Conservation (phyloP, 371 early-diverging fungal species). For the Zopfochytrium polystomum region DNA sequence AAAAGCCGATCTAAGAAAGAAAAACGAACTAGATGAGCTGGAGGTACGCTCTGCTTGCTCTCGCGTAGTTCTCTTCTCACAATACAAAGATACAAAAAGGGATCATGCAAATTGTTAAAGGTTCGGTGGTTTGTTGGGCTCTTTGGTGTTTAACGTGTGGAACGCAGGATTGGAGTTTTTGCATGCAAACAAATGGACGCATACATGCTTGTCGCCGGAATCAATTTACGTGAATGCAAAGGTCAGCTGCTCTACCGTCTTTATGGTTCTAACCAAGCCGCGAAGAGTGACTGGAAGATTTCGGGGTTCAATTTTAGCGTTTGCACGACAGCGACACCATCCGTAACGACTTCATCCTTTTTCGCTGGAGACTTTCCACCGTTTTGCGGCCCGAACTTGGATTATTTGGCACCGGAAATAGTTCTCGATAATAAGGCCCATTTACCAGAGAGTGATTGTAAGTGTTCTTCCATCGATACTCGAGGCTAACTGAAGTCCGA, state of each 20-base stretch:
- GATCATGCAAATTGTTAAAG: slow-evolving; percentile 74
- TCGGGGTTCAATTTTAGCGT: slow-evolving; percentile 67
- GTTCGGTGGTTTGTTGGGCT: slow-evolving; percentile 51
- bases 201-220: slow-evolving; percentile 72
- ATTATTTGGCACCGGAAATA: slow-evolving; percentile 76
- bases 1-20: slow-evolving; percentile 27
- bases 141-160: slow-evolving; percentile 34
- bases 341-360: slow-evolving; percentile 29
- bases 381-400: slow-evolving; percentile 65
- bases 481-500: neutral
- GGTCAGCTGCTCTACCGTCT: slow-evolving; percentile 6
- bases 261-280: neutral
- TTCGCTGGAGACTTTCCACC: slow-evolving; percentile 57
- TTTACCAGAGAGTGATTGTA: slow-evolving; percentile 58
- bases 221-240: slow-evolving; percentile 75
- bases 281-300: slow-evolving; percentile 83
- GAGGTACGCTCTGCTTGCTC: slow-evolving; percentile 37
- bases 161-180: slow-evolving; percentile 30
- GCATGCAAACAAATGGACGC: slow-evolving; percentile 58
- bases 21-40: slow-evolving; percentile 70
- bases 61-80: slow-evolving; percentile 26
- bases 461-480: neutral
- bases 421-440: slow-evolving; percentile 56
- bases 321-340: slow-evolving; percentile 6
- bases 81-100: slow-evolving; percentile 68